A percentile compares a stretch with the other conserved stretches of the same genome.
Conservation (phyloP, 768 basidiomycete genomes). For the Russula vinacea region DNA sequence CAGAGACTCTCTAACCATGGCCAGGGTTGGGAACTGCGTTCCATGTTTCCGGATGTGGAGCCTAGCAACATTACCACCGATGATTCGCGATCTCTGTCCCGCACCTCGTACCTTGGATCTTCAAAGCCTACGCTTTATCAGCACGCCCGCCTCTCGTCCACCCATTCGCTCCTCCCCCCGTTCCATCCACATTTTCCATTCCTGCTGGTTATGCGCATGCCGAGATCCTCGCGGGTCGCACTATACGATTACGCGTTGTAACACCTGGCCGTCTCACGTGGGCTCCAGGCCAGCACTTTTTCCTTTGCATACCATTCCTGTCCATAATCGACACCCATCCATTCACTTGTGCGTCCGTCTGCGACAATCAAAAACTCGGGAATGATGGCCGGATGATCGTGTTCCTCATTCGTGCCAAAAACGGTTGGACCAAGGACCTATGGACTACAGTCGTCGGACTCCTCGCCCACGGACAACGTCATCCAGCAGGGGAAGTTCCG, state of each 20-base stretch:
- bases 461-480: conserved; percentile 35
- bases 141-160: conserved; percentile 4
- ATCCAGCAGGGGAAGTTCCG: conserved; percentile 37
- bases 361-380: conserved; percentile 46
- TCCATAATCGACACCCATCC: conserved; percentile 64
- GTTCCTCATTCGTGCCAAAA: conserved; percentile 64
- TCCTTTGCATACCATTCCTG: conserved; percentile 63
- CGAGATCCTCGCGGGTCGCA: conserved; percentile 66
- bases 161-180: conserved; percentile 23
- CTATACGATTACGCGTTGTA: conserved; percentile 63
- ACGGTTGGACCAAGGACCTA: conserved; percentile 64
- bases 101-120: neutral
- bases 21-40: conserved; percentile 22
- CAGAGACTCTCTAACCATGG: neutral
- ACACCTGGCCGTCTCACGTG: conserved; percentile 56
- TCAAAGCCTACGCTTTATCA: conserved; percentile 10
- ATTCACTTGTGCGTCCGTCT: conserved; percentile 65
- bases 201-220: conserved; percentile 68
- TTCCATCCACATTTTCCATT: conserved; percentile 41
- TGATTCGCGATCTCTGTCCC: conserved; percentile 7
- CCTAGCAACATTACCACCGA: neutral
- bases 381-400: conserved; percentile 55
- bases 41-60: conserved; percentile 18
- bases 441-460: conserved; percentile 53
- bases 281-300: conserved; percentile 78